Conservation (phyloP, 23 red algal genomes). For the Gracilaria vermiculophylla region DNA sequence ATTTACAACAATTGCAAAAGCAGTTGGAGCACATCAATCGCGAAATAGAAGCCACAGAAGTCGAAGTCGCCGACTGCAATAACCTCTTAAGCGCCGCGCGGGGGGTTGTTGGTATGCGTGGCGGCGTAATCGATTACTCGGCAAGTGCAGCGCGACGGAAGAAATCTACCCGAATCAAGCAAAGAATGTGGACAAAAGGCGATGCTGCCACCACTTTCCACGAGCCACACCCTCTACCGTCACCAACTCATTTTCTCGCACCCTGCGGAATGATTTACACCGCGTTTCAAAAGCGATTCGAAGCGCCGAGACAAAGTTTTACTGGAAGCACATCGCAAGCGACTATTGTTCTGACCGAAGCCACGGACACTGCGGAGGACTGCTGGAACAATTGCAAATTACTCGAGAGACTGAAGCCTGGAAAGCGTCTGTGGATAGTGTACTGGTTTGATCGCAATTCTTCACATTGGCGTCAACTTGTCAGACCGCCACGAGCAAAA, state of each 20-base stretch:
- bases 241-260: not conserved
- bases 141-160: not conserved
- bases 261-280: conserved; percentile 62
- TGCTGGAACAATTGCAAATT: not conserved
- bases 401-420: not conserved
- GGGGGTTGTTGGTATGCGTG: conserved; percentile 25
- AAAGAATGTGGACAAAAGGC: conserved; percentile 11
- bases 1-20: not conserved
- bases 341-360: conserved; percentile 14
- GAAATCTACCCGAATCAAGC: not conserved
- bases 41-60: conserved; percentile 5
- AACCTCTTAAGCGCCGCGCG: conserved; percentile 38
- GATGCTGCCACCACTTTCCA: not conserved
- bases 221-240: not conserved
- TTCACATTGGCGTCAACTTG: conserved; percentile 55
- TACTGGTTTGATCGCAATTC: conserved; percentile 75
- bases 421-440: conserved; percentile 50
- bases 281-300: conserved; percentile 69
- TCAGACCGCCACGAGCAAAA: conserved; percentile 60
- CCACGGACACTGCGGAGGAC: not conserved
- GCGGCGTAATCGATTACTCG: not conserved
- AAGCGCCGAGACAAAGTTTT: conserved; percentile 73
- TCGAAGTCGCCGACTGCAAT: not conserved
- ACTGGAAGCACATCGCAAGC: conserved; percentile 16
- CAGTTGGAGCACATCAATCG: not conserved